A percentile compares a stretch with the other conserved stretches of the same genome.
Evolutionary conservation across 2,329 filamentous ascomycete species (phyloP).

Genomic region (Trichophyton rubrum): DNA sequence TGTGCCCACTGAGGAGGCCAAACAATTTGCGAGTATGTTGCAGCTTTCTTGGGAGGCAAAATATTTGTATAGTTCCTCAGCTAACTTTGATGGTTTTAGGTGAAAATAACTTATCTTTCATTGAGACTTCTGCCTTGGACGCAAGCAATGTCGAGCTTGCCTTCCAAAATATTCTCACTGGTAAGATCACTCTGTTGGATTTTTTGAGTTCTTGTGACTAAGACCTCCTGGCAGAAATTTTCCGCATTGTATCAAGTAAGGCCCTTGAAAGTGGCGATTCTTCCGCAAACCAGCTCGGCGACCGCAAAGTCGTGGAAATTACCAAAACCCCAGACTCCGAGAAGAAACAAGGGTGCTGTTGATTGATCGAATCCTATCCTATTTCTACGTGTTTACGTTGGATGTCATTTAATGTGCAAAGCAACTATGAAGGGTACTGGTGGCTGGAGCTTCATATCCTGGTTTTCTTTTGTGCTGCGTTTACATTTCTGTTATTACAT

Average conservation of each 20-base stretch:
- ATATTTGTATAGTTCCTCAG: slow-evolving; percentile 8
- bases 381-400: slow-evolving; percentile 5
- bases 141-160: slow-evolving; percentile 98
- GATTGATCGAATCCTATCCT: slow-evolving; percentile 19
- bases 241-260: slow-evolving; percentile 97
- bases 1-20: slow-evolving; percentile 94
- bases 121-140: slow-evolving; percentile 96
- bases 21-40: slow-evolving; percentile 80
- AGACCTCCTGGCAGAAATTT: slow-evolving; percentile 60
- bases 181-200: slow-evolving; percentile 41
- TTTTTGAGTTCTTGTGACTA: slow-evolving; percentile 11
- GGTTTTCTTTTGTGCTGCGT: neutral
- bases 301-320: slow-evolving; percentile 67
- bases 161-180: slow-evolving; percentile 98
- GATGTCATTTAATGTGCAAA: slow-evolving; percentile 2
- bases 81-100: slow-evolving; percentile 42
- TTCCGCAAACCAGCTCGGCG: slow-evolving; percentile 63
- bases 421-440: slow-evolving; percentile 2
- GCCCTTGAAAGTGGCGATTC: slow-evolving; percentile 81
- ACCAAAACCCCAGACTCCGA: slow-evolving; percentile 73
- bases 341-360: slow-evolving; percentile 47
- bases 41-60: neutral
- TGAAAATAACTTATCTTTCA: slow-evolving; percentile 97
- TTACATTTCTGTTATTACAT: slow-evolving; percentile 13
- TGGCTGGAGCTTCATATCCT: slow-evolving; percentile 2